Percentiles rank a stretch among this genome's conserved stretches.
Evolutionary conservation across 805 yeast species (phyloP).

Genomic region (Danielozyma ontarioensis): DNA sequence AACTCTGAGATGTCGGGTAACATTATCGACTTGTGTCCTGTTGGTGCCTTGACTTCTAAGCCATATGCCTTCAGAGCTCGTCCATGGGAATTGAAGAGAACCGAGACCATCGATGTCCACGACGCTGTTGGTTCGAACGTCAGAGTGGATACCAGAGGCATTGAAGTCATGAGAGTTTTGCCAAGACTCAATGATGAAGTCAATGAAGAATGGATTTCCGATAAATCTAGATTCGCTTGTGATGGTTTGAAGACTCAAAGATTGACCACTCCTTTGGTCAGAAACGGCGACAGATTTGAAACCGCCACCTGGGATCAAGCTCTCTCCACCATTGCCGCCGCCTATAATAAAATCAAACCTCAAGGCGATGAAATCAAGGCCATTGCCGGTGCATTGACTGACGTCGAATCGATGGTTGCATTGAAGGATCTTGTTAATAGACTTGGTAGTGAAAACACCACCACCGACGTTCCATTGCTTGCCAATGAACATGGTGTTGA

Average conservation of each 20-base stretch:
- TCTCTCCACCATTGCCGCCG: constrained; percentile 60
- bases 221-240: constrained; percentile 78
- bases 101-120: constrained; percentile 79
- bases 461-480: constrained; percentile 63
- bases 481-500: constrained; percentile 61
- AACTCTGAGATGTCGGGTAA: constrained; percentile 84
- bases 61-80: constrained; percentile 91
- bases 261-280: constrained; percentile 73
- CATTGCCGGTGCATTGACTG: constrained; percentile 74
- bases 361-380: constrained; percentile 72
- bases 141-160: constrained; percentile 82
- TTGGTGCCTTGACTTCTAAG: constrained; percentile 85
- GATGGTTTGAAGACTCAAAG: constrained; percentile 87
- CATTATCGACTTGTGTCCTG: constrained; percentile 85
- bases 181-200: constrained; percentile 84
- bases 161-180: constrained; percentile 80
- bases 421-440: constrained; percentile 73
- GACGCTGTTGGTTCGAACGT: constrained; percentile 81
- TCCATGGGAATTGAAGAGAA: constrained; percentile 90
- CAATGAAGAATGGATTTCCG: constrained; percentile 89
- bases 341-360: constrained; percentile 52
- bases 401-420: constrained; percentile 78
- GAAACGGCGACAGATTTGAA: constrained; percentile 62
- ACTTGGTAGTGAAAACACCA: constrained; percentile 75
- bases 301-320: constrained; percentile 88